Percentiles rank a stretch among this genome's conserved stretches.
phyloP scores from a whole-genome alignment of 305 asterid species.

The Salvia sclarea region DNA sequence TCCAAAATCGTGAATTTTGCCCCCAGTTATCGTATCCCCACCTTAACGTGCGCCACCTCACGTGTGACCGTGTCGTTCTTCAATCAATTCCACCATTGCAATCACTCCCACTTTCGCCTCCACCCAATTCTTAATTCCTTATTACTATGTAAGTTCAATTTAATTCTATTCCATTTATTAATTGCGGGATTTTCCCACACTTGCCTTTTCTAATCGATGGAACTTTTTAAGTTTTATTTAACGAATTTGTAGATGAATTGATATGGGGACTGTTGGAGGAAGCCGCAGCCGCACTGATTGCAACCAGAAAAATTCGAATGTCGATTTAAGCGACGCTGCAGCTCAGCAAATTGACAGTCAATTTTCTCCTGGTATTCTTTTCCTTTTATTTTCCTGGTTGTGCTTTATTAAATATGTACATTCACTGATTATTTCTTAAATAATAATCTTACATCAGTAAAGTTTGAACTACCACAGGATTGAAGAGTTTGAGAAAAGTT shows the following conservation, averaged over 20 bases:
- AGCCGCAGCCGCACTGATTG: constrained; percentile 20
- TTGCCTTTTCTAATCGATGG: not conserved
- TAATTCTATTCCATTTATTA: not conserved
- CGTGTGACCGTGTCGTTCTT: not conserved
- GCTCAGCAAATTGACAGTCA: constrained; percentile 51
- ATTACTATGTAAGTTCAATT: not conserved
- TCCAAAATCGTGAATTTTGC: constrained; percentile 47
- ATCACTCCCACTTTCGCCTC: not conserved
- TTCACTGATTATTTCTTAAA: not conserved
- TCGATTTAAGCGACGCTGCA: constrained; percentile 33
- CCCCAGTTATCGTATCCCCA: constrained; percentile 1
- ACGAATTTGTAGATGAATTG: constrained; percentile 41
- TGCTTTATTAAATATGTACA: not conserved
- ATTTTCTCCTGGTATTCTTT: constrained; percentile 43
- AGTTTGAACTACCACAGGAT: not conserved
- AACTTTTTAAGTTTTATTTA: not conserved
- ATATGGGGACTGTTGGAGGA: constrained; percentile 42
- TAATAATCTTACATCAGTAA: not conserved
- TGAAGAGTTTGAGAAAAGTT: not conserved
- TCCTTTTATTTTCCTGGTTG: not conserved
- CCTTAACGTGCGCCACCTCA: constrained; percentile 30
- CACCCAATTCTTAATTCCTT: constrained; percentile 13
- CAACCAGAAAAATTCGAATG: constrained; percentile 23
- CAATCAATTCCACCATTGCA: constrained; percentile 10
- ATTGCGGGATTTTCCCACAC: not conserved